Evolutionary conservation across 768 basidiomycete genomes (phyloP).

Genomic region (Kwoniella dejecticola): DNA sequence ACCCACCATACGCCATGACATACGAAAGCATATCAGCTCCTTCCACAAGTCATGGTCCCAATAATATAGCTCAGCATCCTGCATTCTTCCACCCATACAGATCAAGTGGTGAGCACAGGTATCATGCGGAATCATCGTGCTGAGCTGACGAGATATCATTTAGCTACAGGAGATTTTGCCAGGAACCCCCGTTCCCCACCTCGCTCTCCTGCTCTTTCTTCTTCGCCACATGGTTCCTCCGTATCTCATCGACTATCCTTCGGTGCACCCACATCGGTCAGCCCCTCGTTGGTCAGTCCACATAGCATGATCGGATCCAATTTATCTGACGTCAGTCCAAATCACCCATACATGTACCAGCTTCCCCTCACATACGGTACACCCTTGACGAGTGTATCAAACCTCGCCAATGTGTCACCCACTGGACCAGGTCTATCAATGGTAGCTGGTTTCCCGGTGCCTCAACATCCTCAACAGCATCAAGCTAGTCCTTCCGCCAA

Average conservation of each 20-base stretch:
- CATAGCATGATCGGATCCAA: conserved; percentile 14
- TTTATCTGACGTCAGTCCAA: conserved; percentile 20
- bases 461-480: background rate
- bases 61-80: conserved; percentile 7
- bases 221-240: conserved; percentile 16
- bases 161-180: conserved; percentile 18
- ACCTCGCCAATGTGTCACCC: conserved; percentile 11
- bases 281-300: conserved; percentile 26
- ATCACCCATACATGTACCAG: conserved; percentile 12
- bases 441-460: conserved; percentile 25
- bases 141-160: background rate
- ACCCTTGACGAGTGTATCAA: conserved; percentile 12
- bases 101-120: conserved; percentile 14
- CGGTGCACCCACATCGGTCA: conserved; percentile 14
- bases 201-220: conserved; percentile 19
- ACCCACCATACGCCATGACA: conserved; percentile 19
- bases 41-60: background rate
- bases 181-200: conserved; percentile 17
- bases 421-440: conserved; percentile 20
- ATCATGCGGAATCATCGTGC: background rate
- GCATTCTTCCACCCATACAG: conserved; percentile 25
- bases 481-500: conserved; percentile 1
- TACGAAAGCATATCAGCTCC: conserved; percentile 7
- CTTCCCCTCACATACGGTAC: conserved; percentile 12
- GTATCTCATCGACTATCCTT: conserved; percentile 15